Base-by-base conservation (phyloP, 2,329 filamentous ascomycete species). In the Talaromyces pinophilus region DNA sequence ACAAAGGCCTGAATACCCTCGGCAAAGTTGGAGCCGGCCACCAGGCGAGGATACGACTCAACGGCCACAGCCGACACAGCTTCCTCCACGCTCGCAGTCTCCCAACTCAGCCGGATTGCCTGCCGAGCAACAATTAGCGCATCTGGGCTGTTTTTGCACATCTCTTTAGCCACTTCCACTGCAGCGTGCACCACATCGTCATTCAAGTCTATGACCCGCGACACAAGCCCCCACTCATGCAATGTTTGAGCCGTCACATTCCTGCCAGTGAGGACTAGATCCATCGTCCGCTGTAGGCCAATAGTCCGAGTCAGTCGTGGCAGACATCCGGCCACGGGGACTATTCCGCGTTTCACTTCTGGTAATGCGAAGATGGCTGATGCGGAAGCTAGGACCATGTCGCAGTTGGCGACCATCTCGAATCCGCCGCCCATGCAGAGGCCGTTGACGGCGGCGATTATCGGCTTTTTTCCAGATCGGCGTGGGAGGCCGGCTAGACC, bases 371-470 rank as follows among this genome's bases (percentile, higher is more conserved):
- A 93, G 30, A 78, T 80, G 0, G 90, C 89, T 13, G 75, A 72
- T 2, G 79, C 74, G 2, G 83, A 80, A 3, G 76, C 76, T 57
- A 73, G 69, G 62, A 92, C 84, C 65, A 94, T 79, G 80, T 95
- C 92, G 69, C 85, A 86, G 77, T 92, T 92, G 59, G 90, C 81
- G 13, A 87, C 84, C 80, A 93, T 92, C 81, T 94, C 91, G 77
- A 91, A 88, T 1, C 90, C 91, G 63, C 91, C 91, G 42, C 91
- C 91, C 55, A 91, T 83, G 66, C 89, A 91, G 19, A 90, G 81
- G 6, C 91, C 91, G 73, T 93, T 92, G 22, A 93, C 89, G 0
- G 91, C 91, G 1, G 88, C 90, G 33, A 94, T 85, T 64, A 94
- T 83, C 5, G 91, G 91, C 73, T 94, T 94, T 77, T 87, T 87